Conservation (phyloP, 2,329 filamentous ascomycete species). For the Penicillium fuscoglaucum region DNA sequence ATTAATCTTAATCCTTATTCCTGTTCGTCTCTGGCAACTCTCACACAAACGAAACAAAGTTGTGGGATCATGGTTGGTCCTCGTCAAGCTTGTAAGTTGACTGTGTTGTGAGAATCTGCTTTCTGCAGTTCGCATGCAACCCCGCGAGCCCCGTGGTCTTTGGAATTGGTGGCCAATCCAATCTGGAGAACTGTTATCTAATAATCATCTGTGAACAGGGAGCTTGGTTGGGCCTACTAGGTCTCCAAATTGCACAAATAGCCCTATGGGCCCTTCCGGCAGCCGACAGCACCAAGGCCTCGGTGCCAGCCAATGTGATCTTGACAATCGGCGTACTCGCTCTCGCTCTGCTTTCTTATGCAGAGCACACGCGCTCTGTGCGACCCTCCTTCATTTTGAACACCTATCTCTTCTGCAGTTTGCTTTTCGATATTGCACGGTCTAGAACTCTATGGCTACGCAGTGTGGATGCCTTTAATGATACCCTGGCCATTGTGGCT, state of each 20-base stretch:
- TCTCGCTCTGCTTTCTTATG: conserved; percentile 46
- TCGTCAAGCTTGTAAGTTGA: conserved; percentile 39
- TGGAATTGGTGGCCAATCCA: not conserved
- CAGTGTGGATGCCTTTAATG: conserved; percentile 27
- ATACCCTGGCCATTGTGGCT: conserved; percentile 45
- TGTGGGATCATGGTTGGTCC: conserved; percentile 31
- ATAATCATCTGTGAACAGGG: conserved; percentile 23
- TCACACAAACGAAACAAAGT: conserved; percentile 38
- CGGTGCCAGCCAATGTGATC: conserved; percentile 37
- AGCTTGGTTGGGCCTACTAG: conserved; percentile 34
- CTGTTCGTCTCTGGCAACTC: conserved; percentile 40
- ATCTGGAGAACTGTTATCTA: conserved; percentile 8
- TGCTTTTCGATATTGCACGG: conserved; percentile 49
- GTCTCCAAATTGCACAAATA: conserved; percentile 41
- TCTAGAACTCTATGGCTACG: conserved; percentile 48
- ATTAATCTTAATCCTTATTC: conserved; percentile 37
- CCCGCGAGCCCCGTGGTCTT: not conserved
- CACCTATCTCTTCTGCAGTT: conserved; percentile 48
- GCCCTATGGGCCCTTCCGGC: conserved; percentile 39
- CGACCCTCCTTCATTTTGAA: conserved; percentile 52
- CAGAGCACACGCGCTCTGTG: conserved; percentile 49
- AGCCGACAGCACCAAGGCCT: conserved; percentile 35
- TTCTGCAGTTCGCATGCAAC: not conserved
- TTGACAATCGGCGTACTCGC: conserved; percentile 30
- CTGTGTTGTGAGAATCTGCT: not conserved